A percentile compares a stretch with the other conserved stretches of the same genome.
phyloP scores from a whole-genome alignment of 495 filamentous ascomycete genomes.

The Talaromyces stipitatus region DNA sequence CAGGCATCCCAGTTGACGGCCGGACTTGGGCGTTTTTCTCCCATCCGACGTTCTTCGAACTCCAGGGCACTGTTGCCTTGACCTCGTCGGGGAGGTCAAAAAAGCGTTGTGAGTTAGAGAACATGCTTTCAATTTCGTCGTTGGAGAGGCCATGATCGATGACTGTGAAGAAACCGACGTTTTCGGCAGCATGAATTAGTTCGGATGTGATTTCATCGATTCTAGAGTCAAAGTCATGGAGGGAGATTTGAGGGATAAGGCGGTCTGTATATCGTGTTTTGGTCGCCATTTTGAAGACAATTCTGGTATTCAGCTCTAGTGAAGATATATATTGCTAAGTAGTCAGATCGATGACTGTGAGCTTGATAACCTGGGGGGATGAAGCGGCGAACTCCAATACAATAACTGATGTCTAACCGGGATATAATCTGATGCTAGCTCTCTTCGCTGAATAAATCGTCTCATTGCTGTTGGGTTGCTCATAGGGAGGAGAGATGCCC shows the following conservation, averaged over 20 bases:
- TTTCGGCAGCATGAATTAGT: constrained; percentile 50
- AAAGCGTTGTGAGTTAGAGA: constrained; percentile 42
- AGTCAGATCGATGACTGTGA: not conserved
- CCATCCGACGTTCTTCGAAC: constrained; percentile 53
- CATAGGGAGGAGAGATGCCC: not conserved
- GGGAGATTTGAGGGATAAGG: constrained; percentile 50
- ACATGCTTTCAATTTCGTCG: constrained; percentile 45
- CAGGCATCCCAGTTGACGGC: constrained; percentile 51
- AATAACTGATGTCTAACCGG: too few relatives aligned
- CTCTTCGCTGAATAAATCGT: too few relatives aligned
- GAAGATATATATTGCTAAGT: not conserved
- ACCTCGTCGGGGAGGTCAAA: constrained; percentile 45
- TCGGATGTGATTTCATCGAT: constrained; percentile 46
- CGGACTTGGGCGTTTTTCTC: constrained; percentile 54
- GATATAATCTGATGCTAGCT: too few relatives aligned
- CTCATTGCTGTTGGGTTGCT: too few relatives aligned
- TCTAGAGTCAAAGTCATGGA: constrained; percentile 44
- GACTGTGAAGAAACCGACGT: constrained; percentile 56
- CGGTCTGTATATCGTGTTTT: constrained; percentile 38
- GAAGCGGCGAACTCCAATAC: too few relatives aligned
- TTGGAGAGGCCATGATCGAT: constrained; percentile 47
- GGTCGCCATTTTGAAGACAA: not conserved
- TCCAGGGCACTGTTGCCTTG: constrained; percentile 49
- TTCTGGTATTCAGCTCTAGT: not conserved
- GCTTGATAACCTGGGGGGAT: not conserved